Conservation (phyloP, 139 green algal genomes). For the Axilococcus clingmanii region DNA sequence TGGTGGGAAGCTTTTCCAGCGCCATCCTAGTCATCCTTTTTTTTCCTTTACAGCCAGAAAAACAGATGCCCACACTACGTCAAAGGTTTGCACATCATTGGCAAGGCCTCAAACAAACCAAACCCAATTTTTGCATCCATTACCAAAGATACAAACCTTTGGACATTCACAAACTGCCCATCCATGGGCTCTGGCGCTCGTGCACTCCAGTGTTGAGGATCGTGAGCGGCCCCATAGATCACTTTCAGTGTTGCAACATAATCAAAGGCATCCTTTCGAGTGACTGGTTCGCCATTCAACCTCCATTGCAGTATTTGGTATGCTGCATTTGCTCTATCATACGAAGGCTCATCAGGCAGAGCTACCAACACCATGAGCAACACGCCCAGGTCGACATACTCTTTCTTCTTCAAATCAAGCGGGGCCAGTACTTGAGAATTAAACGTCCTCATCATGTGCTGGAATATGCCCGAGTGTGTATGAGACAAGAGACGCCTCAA, state of each 20-base stretch:
- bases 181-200: slow-evolving; percentile 1
- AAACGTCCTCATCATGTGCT: slow-evolving; percentile 46
- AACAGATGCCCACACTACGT: too few relatives aligned
- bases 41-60: too few relatives aligned
- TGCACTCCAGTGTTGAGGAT: slow-evolving; percentile 1
- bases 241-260: slow-evolving; percentile 22
- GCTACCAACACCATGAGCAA: slow-evolving; percentile 33
- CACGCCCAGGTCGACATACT: slow-evolving; percentile 31
- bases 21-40: too few relatives aligned
- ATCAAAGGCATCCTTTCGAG: slow-evolving; percentile 7
- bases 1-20: too few relatives aligned
- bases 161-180: slow-evolving; percentile 15
- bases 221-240: slow-evolving; percentile 9
- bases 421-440: slow-evolving; percentile 30
- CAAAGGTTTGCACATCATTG: slow-evolving; percentile 17
- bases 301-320: slow-evolving; percentile 20
- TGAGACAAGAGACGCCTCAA: slow-evolving; percentile 32
- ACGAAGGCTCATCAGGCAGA: slow-evolving; percentile 6
- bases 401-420: slow-evolving; percentile 20
- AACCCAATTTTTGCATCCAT: slow-evolving; percentile 6
- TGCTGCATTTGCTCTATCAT: background rate
- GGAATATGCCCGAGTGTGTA: slow-evolving; percentile 35
- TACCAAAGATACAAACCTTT: slow-evolving; percentile 11
- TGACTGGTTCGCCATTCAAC: slow-evolving; percentile 36
- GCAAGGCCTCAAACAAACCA: slow-evolving; percentile 12